Percentiles rank a stretch among this genome's conserved stretches.
Evolutionary conservation across 164 flowering plant species (phyloP).

Genomic region (Euptelea pleiosperma): DNA sequence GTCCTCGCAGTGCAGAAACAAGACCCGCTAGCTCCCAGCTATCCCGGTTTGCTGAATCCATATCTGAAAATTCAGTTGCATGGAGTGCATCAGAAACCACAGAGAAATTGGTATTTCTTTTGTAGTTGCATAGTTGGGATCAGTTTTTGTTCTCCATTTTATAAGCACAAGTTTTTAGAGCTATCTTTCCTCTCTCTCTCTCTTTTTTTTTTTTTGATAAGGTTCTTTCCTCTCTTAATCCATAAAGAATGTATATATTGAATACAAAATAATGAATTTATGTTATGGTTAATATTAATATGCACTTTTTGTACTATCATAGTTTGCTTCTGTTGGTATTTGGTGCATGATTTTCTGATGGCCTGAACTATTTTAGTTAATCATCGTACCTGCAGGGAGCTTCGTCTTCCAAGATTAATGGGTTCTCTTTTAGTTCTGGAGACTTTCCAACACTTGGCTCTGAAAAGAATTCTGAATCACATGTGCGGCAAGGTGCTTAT

Average conservation of each 20-base stretch:
- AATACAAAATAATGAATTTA: no score
- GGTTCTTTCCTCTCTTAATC: no score
- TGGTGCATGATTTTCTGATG: not conserved
- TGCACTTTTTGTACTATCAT: not conserved
- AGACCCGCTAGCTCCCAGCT: conserved; percentile 93
- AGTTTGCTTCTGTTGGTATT: not conserved
- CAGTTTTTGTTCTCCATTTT: no score
- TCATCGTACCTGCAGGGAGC: conserved; percentile 42
- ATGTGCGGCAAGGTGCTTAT: conserved; percentile 37
- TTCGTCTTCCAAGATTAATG: conserved; percentile 42
- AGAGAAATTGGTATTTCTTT: conserved; percentile 61
- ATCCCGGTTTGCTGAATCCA: conserved; percentile 87
- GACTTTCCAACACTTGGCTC: conserved; percentile 96
- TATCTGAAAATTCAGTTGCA: conserved; percentile 55
- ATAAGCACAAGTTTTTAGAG: no score
- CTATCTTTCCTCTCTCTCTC: no score
- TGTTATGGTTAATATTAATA: not conserved
- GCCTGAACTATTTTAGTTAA: not conserved
- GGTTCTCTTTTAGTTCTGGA: conserved; percentile 71
- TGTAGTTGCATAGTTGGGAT: not conserved
- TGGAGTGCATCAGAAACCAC: conserved; percentile 57
- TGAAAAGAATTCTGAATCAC: conserved; percentile 40
- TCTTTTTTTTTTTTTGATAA: no score
- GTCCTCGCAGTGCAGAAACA: conserved; percentile 95
- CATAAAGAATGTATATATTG: no score